Base-by-base conservation (phyloP, 2,329 filamentous ascomycete genomes). In the Fusarium dimerum region DNA sequence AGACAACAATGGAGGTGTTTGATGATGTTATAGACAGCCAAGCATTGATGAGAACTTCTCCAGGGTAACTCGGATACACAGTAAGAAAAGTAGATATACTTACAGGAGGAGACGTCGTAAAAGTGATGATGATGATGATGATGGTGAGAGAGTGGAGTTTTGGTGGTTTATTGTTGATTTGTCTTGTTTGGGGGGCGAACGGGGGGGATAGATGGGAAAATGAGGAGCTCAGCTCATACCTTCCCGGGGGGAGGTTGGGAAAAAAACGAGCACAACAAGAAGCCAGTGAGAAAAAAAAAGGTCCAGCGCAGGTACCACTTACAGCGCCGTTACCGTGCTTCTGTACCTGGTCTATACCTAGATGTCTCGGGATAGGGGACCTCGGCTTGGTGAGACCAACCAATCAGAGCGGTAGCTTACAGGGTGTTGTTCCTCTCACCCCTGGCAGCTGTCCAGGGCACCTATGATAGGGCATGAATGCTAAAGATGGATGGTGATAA, bases 141-240 rank as follows among this genome's bases (percentile, higher is more conserved):
- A 47, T 60, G 57, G 57, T 50, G 54, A 60, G 45, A 36, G 53
- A 55, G 57, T 60, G 57, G 57, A 60, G 57, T 50, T 50, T 36
- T 60, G 56, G 56, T 59, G 57, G 45, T 50, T 36, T 60, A 53
- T 53, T 59, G 54, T 60, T 57, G 57, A 57, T 60, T 57, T 59
- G 57, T 45, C 54, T 53, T 56, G 56, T 59, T 52, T 45, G 49
- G 52, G 47, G 55, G 56, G 50, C 43, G 18, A 42, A 48, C 44
- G 43, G 55, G 51, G 52, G 45, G 45, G 51, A 38, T n/a, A n/a
- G n/a, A 43, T 17, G 38, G 38, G 13, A 17, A 40, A 9, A 15
- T 9, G 38, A 15, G 13, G 7, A 40, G 16, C 13, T n/a, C 38
- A 40, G 38, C 38, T 40, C 38, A 40, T 17, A 15, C n/a, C 38